Evolutionary conservation across 2,329 filamentous ascomycete genomes (phyloP), one percentile per base, ranked within the genome.

Genomic region (Penicillium sp.): DNA sequence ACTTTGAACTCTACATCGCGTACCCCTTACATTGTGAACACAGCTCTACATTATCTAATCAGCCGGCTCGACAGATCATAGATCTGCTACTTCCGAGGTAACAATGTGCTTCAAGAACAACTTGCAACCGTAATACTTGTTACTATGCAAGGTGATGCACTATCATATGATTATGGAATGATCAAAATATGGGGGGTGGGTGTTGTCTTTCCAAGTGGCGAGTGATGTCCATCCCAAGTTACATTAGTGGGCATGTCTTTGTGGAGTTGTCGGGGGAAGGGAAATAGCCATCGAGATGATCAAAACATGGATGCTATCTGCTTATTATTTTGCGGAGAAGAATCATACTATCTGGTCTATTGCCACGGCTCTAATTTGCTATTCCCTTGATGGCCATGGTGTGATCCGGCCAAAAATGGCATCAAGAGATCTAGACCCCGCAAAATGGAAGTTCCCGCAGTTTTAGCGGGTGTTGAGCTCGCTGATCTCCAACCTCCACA

Each of bases 371-470:
- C n/a, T n/a, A 18, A 35, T 9, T 18, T 9, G 14, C 16, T 8
- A 4, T 9, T 16, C 8, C 4, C 6, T 35, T n/a, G 33, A n/a
- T 35, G n/a, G 20, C 16, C 8, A 36, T 36, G 33, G 16, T 18
- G 33, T 36, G 33, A 20, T 36, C 20, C 9, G 16, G n/a, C 31
- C 18, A 24, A 40, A 40, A 25, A 45, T 53, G 42, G 50, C 50
- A 50, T 47, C 51, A 36, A 36, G 16, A 36, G 16, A 36, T 20
- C 24, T 13, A 38, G 18, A 50, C 51, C 51, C 51, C 46, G 46
- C 51, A 50, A 53, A 44, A 33, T 28, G 16, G 20, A 24, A 43
- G 20, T 40, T 49, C 22, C 51, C 42, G 38, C 30, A 33, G 30
- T 49, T 53, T 39, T 46, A 38, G 39, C 50, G 50, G 31, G 18